phyloP scores from a whole-genome alignment of 331 rosid species.

The Malus hybrid region DNA sequence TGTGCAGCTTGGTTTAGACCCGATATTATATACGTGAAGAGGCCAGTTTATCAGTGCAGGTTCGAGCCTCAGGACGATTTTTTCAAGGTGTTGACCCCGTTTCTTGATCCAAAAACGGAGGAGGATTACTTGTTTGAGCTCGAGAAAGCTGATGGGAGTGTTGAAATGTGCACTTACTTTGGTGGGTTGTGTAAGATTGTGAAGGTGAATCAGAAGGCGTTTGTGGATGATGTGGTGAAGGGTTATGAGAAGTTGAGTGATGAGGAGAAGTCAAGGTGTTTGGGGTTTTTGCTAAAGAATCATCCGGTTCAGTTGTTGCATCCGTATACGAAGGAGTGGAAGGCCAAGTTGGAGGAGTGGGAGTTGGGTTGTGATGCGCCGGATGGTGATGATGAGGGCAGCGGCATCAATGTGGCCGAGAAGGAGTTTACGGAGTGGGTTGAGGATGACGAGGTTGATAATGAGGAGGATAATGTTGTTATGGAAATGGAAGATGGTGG shows the following conservation, averaged over 20 bases:
- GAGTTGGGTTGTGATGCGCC: constrained; percentile 97
- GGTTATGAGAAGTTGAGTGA: constrained; percentile 71
- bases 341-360: constrained; percentile 84
- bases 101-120: constrained; percentile 75
- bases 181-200: constrained; percentile 78
- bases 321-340: constrained; percentile 95
- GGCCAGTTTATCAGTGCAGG: no score
- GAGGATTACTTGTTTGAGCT: constrained; percentile 49
- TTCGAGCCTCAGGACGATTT: constrained; percentile 27
- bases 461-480: constrained; percentile 6
- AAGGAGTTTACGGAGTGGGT: constrained; percentile 73
- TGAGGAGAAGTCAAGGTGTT: constrained; percentile 71
- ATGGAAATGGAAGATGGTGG: constrained; percentile 15
- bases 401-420: constrained; percentile 23
- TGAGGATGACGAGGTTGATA: constrained; percentile 38
- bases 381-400: constrained; percentile 45
- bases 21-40: no score
- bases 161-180: constrained; percentile 71
- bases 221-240: constrained; percentile 88
- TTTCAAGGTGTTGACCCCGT: constrained; percentile 47
- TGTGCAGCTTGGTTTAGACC: no score
- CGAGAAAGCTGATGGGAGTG: constrained; percentile 59
- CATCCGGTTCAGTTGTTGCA: constrained; percentile 77
- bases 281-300: constrained; percentile 62
- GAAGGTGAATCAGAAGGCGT: constrained; percentile 66